Percentiles rank a stretch among this genome's conserved stretches.
Conservation (phyloP, 192 early-diverging fungal genomes). For the Backusella psychrophila region DNA sequence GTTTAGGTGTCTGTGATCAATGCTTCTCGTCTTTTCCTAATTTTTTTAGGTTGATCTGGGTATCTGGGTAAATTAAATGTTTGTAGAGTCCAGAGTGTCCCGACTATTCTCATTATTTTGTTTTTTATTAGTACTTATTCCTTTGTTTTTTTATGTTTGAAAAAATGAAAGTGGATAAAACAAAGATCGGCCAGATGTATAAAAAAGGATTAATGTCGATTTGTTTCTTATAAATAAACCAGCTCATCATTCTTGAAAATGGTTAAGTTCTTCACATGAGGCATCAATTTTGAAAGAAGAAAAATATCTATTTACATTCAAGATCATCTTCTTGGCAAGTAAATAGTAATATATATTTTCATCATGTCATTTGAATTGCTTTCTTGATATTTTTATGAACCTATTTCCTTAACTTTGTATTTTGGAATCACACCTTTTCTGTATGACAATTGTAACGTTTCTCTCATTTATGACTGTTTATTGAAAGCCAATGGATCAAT, state of each 20-base stretch:
- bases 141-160: not conserved
- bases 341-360: not conserved
- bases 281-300: not conserved
- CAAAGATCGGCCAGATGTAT: not conserved
- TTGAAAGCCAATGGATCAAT: not conserved
- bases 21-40: not conserved
- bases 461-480: constrained; percentile 1
- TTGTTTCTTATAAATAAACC: not conserved
- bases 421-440: not conserved
- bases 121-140: not conserved
- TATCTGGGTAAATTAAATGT: not conserved
- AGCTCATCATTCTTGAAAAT: not conserved
- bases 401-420: not conserved
- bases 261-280: not conserved
- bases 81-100: not conserved
- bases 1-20: not conserved
- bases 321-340: not conserved
- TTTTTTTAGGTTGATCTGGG: not conserved
- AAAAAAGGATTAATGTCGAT: not conserved
- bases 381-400: not conserved
- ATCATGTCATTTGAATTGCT: not conserved
- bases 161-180: not conserved
- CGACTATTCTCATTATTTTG: not conserved
- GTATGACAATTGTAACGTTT: constrained; percentile 1
- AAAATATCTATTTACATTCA: not conserved